phyloP scores from a whole-genome alignment of 225 moss, liverwort and hornwort species.

The Pseudoscleropodium purum region DNA sequence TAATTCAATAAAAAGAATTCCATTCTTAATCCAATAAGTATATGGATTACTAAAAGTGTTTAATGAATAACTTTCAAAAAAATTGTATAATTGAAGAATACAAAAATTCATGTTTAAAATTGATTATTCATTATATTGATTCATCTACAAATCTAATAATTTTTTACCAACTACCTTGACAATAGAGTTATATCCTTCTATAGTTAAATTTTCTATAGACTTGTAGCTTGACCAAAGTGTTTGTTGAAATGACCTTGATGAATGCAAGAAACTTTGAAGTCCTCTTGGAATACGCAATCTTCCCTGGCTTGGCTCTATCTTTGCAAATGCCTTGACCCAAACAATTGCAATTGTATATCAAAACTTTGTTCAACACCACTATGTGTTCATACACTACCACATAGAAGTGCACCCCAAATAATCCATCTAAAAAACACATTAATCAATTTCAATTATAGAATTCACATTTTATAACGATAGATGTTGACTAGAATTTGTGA shows the following conservation, averaged over 20 bases:
- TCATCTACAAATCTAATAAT: too few relatives aligned
- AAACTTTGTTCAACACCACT: neutral
- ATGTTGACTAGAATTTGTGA: too few relatives aligned
- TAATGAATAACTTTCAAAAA: too few relatives aligned
- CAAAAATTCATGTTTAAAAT: too few relatives aligned
- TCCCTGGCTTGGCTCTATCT: neutral
- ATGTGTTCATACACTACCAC: neutral
- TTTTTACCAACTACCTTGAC: too few relatives aligned
- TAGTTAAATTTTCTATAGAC: too few relatives aligned
- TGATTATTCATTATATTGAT: too few relatives aligned
- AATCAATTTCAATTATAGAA: neutral
- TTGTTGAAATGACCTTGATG: neutral
- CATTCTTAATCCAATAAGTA: neutral
- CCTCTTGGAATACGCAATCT: accelerated
- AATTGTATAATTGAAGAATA: too few relatives aligned
- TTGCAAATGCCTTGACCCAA: neutral
- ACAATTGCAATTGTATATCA: neutral
- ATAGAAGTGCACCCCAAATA: accelerated
- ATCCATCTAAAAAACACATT: neutral
- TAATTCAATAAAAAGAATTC: too few relatives aligned
- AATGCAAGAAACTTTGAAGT: neutral
- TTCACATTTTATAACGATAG: too few relatives aligned
- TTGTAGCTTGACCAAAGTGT: too few relatives aligned
- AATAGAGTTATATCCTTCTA: accelerated
- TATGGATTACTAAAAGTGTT: neutral